Evolutionary conservation across 1,284 basidiomycete genomes (phyloP), one percentile per base, ranked within the genome.

Genomic region (Gomphus bonarii): DNA sequence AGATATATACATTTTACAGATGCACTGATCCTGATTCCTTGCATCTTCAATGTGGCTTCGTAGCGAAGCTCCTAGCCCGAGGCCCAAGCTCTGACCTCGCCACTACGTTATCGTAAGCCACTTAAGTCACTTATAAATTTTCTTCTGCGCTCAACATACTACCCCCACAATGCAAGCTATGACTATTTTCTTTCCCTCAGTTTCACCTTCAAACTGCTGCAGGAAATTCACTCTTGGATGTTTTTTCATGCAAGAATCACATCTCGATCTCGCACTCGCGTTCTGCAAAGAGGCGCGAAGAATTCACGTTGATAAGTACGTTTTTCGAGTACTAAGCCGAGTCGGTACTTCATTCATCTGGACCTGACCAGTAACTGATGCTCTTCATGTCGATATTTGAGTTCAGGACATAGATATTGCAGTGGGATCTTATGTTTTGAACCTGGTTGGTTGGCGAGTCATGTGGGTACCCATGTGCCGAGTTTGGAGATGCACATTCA

Each of bases 401-500:
- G 20, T 25, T 11, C 48, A 50, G 50, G 91, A 91, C 6, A 71
- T 92, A 53, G 91, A 95, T 66, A 93, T 94, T 61, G 88, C 85
- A 40, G 80, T 80, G 11, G 89, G 90, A 1, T 82, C 89, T 0
- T 92, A 92, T 64, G 79, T 84, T 3, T 83, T 33, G 91, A 94
- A 70, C 77, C 94, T 30, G 90, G 88, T 18, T 85, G 80, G 67
- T 79, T 92, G 18, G 91, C 90, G 3, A 85, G 81, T 66, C 90
- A 91, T 0, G 90, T 94, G 1, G 86, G 85, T 10, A 91, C 90
- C 3, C 88, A 90, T 66, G 82, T 91, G 31, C 88, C 92, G 65
- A 85, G 84, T 3, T 88, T 88, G 0, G 89, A 91, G 70, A 88
- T 91, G 84, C 87, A 91, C 65, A 93, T 92, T 65, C 90, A 91